Evolutionary conservation across 2,329 filamentous ascomycete genomes (phyloP), one percentile per base, ranked within the genome.

Genomic region (Fusarium liriodendri): DNA sequence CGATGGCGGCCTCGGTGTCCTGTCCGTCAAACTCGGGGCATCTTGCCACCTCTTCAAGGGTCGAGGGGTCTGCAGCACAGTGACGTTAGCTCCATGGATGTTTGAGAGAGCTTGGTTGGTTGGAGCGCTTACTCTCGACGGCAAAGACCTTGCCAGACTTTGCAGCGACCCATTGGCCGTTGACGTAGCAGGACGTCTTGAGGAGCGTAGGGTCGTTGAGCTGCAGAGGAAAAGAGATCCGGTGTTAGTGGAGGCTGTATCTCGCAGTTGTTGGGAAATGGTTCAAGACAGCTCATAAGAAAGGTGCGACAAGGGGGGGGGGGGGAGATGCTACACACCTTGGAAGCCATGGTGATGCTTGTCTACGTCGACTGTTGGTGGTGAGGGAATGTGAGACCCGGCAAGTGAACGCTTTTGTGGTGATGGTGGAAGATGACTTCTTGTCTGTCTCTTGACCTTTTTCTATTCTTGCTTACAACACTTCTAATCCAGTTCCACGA

Each of bases 101-200:
- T 61, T 61, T 35, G 42, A 37, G 54, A 47, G 65, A 54, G 18
- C 32, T 58, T 58, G 54, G 33, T 62, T 63, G 60, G 63, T 59
- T 66, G 70, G 67, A 60, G 58, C 35, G 72, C 79, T 67, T 83
- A 91, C 90, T 90, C 74, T 88, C 86, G 66, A 95, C 91, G 77
- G 93, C 89, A 80, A 95, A 96, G 52, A 89, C 93, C 86, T 93
- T 88, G 72, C 92, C 91, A 2, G 92, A 94, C 77, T 90, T 88
- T 70, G 93, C 92, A 75, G 85, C 85, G 66, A 95, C 88, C 91
- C 93, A 96, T 87, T 94, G 87, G 78, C 93, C 94, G 81, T 95
- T 93, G 79, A 95, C 89, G 79, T 93, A 95, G 70, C 89, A 87
- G 80, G 92, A 87, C 71, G 88, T 88, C 82, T 93, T 95, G 77